Percentiles rank a stretch among this genome's conserved stretches.
Evolutionary conservation across 2,329 filamentous ascomycete genomes (phyloP).

Genomic region (Reticulascus tulasneorum): DNA sequence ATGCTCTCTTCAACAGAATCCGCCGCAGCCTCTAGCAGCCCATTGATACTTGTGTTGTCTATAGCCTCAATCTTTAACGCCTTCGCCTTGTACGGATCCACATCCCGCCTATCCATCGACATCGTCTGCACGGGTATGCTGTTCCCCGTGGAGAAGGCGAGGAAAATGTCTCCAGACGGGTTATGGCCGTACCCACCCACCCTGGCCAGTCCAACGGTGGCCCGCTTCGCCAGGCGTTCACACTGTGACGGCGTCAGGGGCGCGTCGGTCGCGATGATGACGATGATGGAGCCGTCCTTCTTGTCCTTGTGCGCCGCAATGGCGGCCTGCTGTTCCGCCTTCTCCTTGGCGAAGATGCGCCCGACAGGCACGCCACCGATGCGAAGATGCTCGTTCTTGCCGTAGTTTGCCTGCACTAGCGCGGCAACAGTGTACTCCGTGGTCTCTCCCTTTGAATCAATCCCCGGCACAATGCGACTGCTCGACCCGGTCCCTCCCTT

Average conservation of each 20-base stretch:
- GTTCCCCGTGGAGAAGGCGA: conserved; percentile 62
- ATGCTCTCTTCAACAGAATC: conserved; percentile 65
- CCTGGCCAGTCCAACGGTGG: conserved; percentile 56
- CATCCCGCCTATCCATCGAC: conserved; percentile 20
- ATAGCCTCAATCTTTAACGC: conserved; percentile 39
- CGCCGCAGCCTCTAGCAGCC: conserved; percentile 56
- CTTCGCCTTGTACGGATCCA: conserved; percentile 37
- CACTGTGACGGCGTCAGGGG: conserved; percentile 56
- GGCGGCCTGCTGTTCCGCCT: conserved; percentile 23
- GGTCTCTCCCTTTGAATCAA: conserved; percentile 25
- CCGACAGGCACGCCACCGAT: conserved; percentile 61
- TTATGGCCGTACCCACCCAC: conserved; percentile 61
- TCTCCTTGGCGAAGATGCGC: conserved; percentile 45
- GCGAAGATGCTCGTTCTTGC: conserved; percentile 49
- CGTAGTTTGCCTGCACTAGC: conserved; percentile 65
- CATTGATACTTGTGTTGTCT: conserved; percentile 57
- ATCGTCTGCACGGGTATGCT: conserved; percentile 40
- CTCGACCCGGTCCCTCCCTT: conserved; percentile 64
- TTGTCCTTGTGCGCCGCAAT: conserved; percentile 34
- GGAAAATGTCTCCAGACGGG: conserved; percentile 62
- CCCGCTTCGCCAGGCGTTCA: conserved; percentile 54
- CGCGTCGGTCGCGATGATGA: conserved; percentile 57
- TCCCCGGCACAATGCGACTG: conserved; percentile 50
- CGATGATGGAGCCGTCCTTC: conserved; percentile 59
- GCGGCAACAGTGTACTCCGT: conserved; percentile 55